Evolutionary conservation across 2,329 filamentous ascomycete species (phyloP), one percentile per base, ranked within the genome.

Genomic region (Endocalyx cinctus): DNA sequence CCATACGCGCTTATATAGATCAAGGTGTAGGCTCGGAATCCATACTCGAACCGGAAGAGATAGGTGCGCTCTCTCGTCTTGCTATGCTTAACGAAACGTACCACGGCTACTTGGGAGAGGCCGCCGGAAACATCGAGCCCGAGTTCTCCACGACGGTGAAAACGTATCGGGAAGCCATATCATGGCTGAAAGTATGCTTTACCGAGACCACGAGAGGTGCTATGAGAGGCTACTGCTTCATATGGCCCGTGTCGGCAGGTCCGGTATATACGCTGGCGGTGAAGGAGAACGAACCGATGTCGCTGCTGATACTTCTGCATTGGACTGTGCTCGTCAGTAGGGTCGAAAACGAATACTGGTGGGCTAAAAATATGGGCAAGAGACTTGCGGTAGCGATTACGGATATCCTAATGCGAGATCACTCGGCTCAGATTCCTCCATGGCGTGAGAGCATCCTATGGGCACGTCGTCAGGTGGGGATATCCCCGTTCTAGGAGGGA

Each of bases 241-340:
- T 47, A 1, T 59, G 61, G 23, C 54, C 58, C 2, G 45, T 42
- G 1, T 35, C 54, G 10, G 50, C 50, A 2, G 59, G 59, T 1
- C 44, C 38, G 4, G 51, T 50, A 2, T 64, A 62, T 31, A 43
- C 50, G 1, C 18, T 41, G 1, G 55, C 55, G 3, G 29, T 64
- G 18, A 53, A 48, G 30, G 35, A 37, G 1, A 40, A 40, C 8
- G 58, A 64, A 16, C 61, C 59, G 0, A 47, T 64, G 26, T 52
- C 59, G 12, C 32, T 64, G 20, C 52, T 63, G 11, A 46, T 64
- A 4, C 39, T 62, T 33, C 47, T 63, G 48, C 56, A 60, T 29
- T 64, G 60, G 59, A 51, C 53, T 1, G 57, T 63, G 13, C 45
- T 62, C 33, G 41, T 64, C 10, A 39, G 54, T 6, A 28, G 33